Base-by-base conservation (phyloP, 306 rosid genomes). In the Sicyos baderoa region DNA sequence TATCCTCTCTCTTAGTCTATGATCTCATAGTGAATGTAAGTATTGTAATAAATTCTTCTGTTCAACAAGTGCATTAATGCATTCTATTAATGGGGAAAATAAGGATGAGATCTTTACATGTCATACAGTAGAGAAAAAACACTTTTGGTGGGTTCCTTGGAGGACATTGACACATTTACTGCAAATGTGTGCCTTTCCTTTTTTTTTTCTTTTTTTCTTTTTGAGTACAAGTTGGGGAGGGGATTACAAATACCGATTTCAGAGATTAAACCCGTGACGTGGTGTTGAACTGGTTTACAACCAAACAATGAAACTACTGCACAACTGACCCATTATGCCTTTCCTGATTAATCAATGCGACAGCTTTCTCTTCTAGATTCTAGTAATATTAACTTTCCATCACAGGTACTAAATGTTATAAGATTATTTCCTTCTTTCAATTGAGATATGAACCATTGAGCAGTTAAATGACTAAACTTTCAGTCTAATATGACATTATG, bases 41-140 rank as follows among this genome's bases (percentile, higher is more conserved):
- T n/a, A n/a, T 69, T 27, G 16, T 9, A 50, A n/a, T n/a, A 35
- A 7, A 32, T 69, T 27, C 49, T 61, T 37, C 27, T 10, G 59
- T 51, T n/a, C 27, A 69, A 69, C 60, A 69, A 60, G 59, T 69
- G 49, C 73, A 16, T 69, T 69, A 45, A 53, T 53, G 60, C 35
- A 58, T 25, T 60, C 60, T 10, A 69, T 69, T 69, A 32, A 69
- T 29, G 49, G 29, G 59, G 59, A 29, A 29, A 1, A 21, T n/a
- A 68, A 48, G 59, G 72, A 68, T 10, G 59, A 68, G 29, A 59
- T 69, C 59, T 69, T 69, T 69, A 53, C 73, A 69, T 66, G 71
- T 18, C 71, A 22, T 65, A 45, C 71, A 45, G 71, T 66, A 53
- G 54, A 21, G 70, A 29, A 5, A 65, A 23, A 65, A 65, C 54